Percentiles rank a stretch among this genome's conserved stretches.
Conservation (phyloP, 2,329 filamentous ascomycete genomes). For the Leptographium radiaticola region DNA sequence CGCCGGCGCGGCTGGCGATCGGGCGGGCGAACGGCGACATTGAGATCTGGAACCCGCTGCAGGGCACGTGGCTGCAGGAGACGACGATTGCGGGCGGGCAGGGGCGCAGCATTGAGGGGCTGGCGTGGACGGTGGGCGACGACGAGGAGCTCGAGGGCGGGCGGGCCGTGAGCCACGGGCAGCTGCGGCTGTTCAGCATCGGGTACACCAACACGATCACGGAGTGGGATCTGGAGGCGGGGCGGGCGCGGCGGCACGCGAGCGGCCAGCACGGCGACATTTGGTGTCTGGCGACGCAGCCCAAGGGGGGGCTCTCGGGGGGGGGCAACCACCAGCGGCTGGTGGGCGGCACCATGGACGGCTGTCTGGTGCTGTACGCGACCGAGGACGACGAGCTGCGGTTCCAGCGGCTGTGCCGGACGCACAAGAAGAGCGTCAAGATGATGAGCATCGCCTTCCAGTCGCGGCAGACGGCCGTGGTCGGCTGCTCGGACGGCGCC, state of each 20-base stretch:
- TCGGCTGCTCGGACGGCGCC: conserved; percentile 92
- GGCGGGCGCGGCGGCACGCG: conserved; percentile 64
- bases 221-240: conserved; percentile 83
- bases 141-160: conserved; percentile 54
- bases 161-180: conserved; percentile 43
- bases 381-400: conserved; percentile 73
- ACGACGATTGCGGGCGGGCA: conserved; percentile 70
- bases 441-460: conserved; percentile 90
- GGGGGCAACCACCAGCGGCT: conserved; percentile 38
- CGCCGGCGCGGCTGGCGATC: conserved; percentile 65
- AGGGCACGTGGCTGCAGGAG: conserved; percentile 81
- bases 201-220: conserved; percentile 86
- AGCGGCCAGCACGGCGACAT: conserved; percentile 92
- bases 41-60: conserved; percentile 89
- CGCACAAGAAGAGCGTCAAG: conserved; percentile 66
- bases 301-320: conserved; percentile 27
- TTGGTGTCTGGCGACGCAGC: conserved; percentile 90
- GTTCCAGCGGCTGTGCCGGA: conserved; percentile 56
- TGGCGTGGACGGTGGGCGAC: conserved; percentile 83
- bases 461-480: conserved; percentile 66
- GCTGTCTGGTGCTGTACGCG: conserved; percentile 74
- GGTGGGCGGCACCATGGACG: conserved; percentile 79
- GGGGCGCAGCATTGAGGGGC: conserved; percentile 75
- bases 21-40: conserved; percentile 92
- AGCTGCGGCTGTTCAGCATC: conserved; percentile 84